Evolutionary conservation across 495 filamentous ascomycete genomes (phyloP).

Genomic region (Pseudoneurospora amorphoporcata): DNA sequence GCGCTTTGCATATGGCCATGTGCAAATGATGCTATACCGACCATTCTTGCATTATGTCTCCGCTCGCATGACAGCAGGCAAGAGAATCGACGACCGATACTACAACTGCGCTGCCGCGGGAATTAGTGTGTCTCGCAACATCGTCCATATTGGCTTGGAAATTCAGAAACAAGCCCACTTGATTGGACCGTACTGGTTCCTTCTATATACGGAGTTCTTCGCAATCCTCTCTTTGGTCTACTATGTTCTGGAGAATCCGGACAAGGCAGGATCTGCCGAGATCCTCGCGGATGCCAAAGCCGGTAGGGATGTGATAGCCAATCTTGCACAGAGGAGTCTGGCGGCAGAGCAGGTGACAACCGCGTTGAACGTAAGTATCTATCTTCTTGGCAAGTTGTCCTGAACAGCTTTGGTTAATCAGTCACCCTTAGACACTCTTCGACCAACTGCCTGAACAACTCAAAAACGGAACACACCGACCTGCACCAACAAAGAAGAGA

Average conservation of each 20-base stretch:
- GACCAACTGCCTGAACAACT: conserved; percentile 67
- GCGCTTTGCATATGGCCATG: conserved; percentile 78
- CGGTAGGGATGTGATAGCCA: conserved; percentile 69
- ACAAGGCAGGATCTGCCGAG: conserved; percentile 61
- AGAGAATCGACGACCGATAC: conserved; percentile 70
- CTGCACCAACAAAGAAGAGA: conserved; percentile 44
- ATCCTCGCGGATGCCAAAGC: conserved; percentile 75
- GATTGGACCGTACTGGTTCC: conserved; percentile 92
- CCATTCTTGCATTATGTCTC: conserved; percentile 95
- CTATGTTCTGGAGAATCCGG: conserved; percentile 82
- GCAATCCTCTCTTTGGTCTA: conserved; percentile 83
- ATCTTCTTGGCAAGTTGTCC: not conserved
- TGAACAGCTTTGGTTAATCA: not conserved
- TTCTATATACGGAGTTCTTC: conserved; percentile 93
- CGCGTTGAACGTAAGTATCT: conserved; percentile 52
- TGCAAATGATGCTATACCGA: conserved; percentile 90
- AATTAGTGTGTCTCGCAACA: conserved; percentile 84
- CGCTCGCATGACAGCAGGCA: conserved; percentile 48
- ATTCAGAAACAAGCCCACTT: conserved; percentile 78
- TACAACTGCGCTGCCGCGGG: conserved; percentile 91
- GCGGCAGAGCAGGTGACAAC: conserved; percentile 77
- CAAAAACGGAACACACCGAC: conserved; percentile 31
- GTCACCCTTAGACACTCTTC: conserved; percentile 51
- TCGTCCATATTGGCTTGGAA: conserved; percentile 81
- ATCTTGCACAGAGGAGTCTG: conserved; percentile 71